Percentiles rank a stretch among this genome's conserved stretches.
phyloP scores from a whole-genome alignment of 2,329 filamentous ascomycete species.

The Didymella exigua region DNA sequence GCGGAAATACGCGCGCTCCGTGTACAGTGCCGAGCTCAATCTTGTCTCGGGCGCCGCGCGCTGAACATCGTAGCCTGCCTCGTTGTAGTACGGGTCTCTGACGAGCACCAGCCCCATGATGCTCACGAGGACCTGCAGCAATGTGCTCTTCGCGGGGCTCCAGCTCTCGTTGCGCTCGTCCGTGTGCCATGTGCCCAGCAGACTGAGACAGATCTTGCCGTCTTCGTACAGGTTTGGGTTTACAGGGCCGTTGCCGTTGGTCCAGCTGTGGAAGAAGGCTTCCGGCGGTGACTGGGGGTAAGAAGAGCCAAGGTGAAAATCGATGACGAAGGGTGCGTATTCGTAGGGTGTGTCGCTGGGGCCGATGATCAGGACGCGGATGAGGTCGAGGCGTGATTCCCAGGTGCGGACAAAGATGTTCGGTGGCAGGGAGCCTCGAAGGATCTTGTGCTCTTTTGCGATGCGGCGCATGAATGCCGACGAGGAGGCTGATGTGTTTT shows the following conservation, averaged over 20 bases:
- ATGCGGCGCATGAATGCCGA: constrained; percentile 56
- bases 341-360: constrained; percentile 66
- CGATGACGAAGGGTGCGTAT: constrained; percentile 65
- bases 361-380: constrained; percentile 64
- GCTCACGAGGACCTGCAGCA: constrained; percentile 64
- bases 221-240: constrained; percentile 69
- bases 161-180: constrained; percentile 60
- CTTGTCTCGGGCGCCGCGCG: constrained; percentile 54
- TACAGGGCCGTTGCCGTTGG: constrained; percentile 56
- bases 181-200: constrained; percentile 65
- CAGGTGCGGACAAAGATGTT: constrained; percentile 65
- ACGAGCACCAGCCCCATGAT: constrained; percentile 64
- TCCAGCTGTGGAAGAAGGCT: constrained; percentile 67
- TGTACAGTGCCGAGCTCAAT: constrained; percentile 57
- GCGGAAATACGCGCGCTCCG: constrained; percentile 61
- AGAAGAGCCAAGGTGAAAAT: constrained; percentile 57
- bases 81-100: constrained; percentile 67
- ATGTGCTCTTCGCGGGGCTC: constrained; percentile 58
- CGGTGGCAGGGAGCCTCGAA: constrained; percentile 58
- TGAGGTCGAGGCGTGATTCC: constrained; percentile 63
- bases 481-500: constrained; percentile 49
- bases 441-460: constrained; percentile 64
- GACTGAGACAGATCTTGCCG: constrained; percentile 64
- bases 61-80: constrained; percentile 64
- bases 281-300: constrained; percentile 61